Conservation (phyloP, 1,284 basidiomycete species). For the Ceratobasidium sp. region DNA sequence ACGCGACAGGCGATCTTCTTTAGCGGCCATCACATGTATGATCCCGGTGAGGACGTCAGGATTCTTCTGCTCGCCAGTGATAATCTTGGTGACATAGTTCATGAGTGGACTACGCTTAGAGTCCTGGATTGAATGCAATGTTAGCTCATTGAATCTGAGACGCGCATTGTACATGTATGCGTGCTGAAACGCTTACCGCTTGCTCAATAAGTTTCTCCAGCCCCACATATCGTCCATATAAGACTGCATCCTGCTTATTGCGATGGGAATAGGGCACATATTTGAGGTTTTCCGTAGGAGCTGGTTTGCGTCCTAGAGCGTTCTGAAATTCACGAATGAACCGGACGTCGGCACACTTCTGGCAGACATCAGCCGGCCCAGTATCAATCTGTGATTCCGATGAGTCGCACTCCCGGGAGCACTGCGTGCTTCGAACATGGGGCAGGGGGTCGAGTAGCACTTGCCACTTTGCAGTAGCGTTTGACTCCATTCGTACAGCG, state of each 20-base stretch:
- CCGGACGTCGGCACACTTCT: not conserved
- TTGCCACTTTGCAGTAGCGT: not conserved
- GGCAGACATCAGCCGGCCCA: conserved; percentile 1
- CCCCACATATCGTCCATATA: not conserved
- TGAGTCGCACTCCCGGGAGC: not conserved
- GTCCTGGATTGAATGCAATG: not conserved
- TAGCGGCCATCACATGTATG: conserved; percentile 54
- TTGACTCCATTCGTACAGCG: not conserved
- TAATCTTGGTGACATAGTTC: not conserved
- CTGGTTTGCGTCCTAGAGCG: not conserved
- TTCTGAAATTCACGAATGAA: not conserved
- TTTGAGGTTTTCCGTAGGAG: not conserved
- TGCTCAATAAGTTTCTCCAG: conserved; percentile 1
- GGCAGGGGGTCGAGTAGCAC: not conserved
- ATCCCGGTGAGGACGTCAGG: conserved; percentile 55
- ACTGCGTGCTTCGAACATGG: not conserved
- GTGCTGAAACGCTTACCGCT: not conserved
- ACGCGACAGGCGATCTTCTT: conserved; percentile 53
- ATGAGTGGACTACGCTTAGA: conserved; percentile 14
- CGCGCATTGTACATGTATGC: not conserved
- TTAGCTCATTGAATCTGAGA: not conserved
- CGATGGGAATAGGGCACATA: not conserved
- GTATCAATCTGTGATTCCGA: not conserved
- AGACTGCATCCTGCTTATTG: not conserved
- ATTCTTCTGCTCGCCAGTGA: conserved; percentile 53